Conservation (phyloP, 2,329 filamentous ascomycete genomes). For the Pseudopyrenochaeta lycopersici region DNA sequence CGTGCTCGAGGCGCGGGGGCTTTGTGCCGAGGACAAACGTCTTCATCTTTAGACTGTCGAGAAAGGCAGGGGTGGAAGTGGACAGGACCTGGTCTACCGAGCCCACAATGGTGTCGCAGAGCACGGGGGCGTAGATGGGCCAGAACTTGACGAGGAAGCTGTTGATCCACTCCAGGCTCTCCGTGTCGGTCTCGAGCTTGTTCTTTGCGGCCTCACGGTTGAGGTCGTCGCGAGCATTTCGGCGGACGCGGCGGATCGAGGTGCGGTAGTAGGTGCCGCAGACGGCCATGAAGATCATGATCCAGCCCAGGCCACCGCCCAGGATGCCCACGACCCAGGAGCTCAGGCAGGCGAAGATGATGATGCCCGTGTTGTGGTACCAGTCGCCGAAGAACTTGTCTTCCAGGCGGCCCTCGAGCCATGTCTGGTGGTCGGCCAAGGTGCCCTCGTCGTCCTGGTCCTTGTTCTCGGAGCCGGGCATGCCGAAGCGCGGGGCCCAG, state of each 20-base stretch:
- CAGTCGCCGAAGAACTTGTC: conserved; percentile 96
- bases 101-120: conserved; percentile 90
- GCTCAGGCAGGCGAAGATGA: conserved; percentile 87
- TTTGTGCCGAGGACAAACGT: conserved; percentile 95
- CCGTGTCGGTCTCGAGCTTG: conserved; percentile 86
- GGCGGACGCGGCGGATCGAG: conserved; percentile 88
- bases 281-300: conserved; percentile 89
- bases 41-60: conserved; percentile 93
- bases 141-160: conserved; percentile 98
- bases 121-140: conserved; percentile 96
- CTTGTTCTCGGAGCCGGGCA: conserved; percentile 58
- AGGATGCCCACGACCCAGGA: conserved; percentile 92
- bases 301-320: conserved; percentile 90
- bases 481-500: conserved; percentile 87
- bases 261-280: conserved; percentile 98
- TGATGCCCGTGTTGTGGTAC: conserved; percentile 97
- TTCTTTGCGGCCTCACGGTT: conserved; percentile 87
- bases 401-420: conserved; percentile 82
- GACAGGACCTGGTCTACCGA: conserved; percentile 96
- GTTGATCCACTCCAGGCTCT: conserved; percentile 99
- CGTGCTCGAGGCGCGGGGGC: conserved; percentile 93
- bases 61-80: conserved; percentile 86
- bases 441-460: conserved; percentile 70
- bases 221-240: conserved; percentile 96
- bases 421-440: conserved; percentile 86